A percentile compares a stretch with the other conserved stretches of the same genome.
phyloP scores from a whole-genome alignment of 73 alveolate genomes.

The Halteria grandinella region DNA sequence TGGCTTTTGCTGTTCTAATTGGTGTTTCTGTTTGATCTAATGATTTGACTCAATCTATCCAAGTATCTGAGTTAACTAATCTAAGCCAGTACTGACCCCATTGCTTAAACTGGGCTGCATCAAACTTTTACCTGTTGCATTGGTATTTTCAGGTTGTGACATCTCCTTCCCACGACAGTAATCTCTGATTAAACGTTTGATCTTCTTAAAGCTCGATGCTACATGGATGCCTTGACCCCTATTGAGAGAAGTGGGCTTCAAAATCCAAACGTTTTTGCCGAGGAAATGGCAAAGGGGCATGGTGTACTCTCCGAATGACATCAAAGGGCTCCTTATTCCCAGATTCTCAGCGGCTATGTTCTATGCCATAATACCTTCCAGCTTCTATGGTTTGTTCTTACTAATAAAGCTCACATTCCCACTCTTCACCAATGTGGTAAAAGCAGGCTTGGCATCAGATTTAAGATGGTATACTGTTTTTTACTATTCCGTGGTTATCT shows the following conservation, averaged over 20 bases:
- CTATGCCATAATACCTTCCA: not conserved
- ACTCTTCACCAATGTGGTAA: not conserved
- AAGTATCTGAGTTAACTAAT: no score
- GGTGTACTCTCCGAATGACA: constrained; percentile 4
- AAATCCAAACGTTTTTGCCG: constrained; percentile 84
- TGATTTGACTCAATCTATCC: no score
- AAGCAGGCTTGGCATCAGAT: no score
- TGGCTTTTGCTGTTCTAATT: not conserved
- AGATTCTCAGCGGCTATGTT: not conserved
- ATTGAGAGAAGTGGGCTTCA: constrained; percentile 81
- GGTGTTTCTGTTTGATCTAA: no score
- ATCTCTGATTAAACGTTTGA: constrained; percentile 59
- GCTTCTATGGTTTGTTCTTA: not conserved
- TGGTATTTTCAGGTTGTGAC: constrained; percentile 5
- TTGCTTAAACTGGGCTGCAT: no score
- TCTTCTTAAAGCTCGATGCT: constrained; percentile 56
- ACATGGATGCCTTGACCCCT: constrained; percentile 90
- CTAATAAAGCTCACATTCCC: constrained; percentile 11
- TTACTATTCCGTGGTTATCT: not conserved
- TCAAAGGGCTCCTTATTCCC: not conserved
- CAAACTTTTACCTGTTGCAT: no score
- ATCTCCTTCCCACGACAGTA: constrained; percentile 56
- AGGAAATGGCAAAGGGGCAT: constrained; percentile 74
- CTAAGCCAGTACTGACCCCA: no score
- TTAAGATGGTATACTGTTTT: not conserved